Base-by-base conservation (phyloP, 148 eudicot genomes). In the Vaccinium myrtillus region DNA sequence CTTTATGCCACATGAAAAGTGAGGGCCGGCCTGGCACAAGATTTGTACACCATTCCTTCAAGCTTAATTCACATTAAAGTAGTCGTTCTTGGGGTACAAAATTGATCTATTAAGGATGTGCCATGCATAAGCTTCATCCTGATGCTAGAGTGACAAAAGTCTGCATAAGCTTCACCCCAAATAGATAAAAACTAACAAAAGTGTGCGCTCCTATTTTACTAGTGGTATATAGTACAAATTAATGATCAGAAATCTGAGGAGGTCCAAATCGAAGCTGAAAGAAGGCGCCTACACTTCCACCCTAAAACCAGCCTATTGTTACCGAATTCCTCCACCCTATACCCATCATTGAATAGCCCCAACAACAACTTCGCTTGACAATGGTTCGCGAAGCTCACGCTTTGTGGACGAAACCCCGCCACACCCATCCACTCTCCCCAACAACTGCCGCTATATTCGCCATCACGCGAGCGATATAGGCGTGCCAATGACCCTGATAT, bases 281-380 rank as follows among this genome's bases (percentile, higher is more conserved):
- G 90, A 23, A 91, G 81, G 39, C 93, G 89, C 58, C 93, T 78
- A 11, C 88, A 89, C 81, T 91, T 91, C 93, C 93, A 91, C 3
- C 91, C 90, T 25, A 91, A 83, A 78, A 91, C 91, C 8, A 91
- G 83, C 81, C 86, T 87, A 82, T 91, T 91, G 14, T 39, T 81
- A 3, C 79, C 85, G 27, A 88, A 81, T 80, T 89, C 91, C 89
- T 91, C 93, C 23, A 89, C 91, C 78, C 88, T 86, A 30, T 91
- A 91, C 19, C 93, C 93, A 88, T 91, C 93, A 82, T 89, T 88
- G 65, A 87, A 91, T 13, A 91, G 84, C 73, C 93, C 93, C 55
- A 91, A 65, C 61, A 91, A 81, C 84, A 91, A 61, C 71, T 91
- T 91, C 11, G 93, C 93, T 85, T 91, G 93, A 82, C 93, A 91